A percentile compares a stretch with the other conserved stretches of the same genome.
Evolutionary conservation across 1,139 yeast genomes (phyloP).

Genomic region (Taphrina betulina): DNA sequence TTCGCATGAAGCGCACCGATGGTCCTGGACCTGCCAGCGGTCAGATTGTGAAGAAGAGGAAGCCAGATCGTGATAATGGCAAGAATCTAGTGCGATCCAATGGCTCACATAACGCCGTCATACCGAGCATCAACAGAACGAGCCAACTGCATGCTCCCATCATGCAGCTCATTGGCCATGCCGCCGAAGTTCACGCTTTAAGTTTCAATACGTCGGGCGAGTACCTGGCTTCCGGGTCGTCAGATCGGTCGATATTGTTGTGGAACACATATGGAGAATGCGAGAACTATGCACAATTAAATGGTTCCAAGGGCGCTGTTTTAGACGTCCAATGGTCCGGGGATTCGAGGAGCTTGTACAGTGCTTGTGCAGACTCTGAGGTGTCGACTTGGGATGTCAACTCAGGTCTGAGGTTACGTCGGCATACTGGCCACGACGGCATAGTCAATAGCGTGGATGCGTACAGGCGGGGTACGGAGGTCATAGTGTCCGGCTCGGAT

Average conservation of each 20-base stretch:
- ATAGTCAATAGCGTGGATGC: constrained; percentile 57
- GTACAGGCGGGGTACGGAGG: constrained; percentile 43
- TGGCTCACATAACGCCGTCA: constrained; percentile 9
- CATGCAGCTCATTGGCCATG: constrained; percentile 40
- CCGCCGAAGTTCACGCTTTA: constrained; percentile 43
- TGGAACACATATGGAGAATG: constrained; percentile 49
- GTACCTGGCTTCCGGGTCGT: constrained; percentile 44
- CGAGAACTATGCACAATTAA: constrained; percentile 49
- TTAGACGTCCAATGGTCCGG: constrained; percentile 52
- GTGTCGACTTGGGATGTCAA: constrained; percentile 57
- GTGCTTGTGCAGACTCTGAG: constrained; percentile 53
- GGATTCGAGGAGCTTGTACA: constrained; percentile 47
- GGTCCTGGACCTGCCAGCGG: constrained; percentile 11
- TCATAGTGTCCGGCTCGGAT: constrained; percentile 61
- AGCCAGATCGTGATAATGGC: constrained; percentile 5
- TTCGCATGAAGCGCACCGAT: constrained; percentile 14
- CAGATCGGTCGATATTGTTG: constrained; percentile 44
- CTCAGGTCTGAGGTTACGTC: constrained; percentile 57
- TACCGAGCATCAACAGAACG: constrained; percentile 37
- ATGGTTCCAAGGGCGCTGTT: constrained; percentile 56
- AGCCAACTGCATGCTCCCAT: constrained; percentile 39
- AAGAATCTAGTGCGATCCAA: not conserved
- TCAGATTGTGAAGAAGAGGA: constrained; percentile 18
- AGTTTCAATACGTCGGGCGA: constrained; percentile 44
- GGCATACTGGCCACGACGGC: constrained; percentile 55